Evolutionary conservation across 164 flowering plant species (phyloP).

Genomic region (Chloranthus sessilifolius): DNA sequence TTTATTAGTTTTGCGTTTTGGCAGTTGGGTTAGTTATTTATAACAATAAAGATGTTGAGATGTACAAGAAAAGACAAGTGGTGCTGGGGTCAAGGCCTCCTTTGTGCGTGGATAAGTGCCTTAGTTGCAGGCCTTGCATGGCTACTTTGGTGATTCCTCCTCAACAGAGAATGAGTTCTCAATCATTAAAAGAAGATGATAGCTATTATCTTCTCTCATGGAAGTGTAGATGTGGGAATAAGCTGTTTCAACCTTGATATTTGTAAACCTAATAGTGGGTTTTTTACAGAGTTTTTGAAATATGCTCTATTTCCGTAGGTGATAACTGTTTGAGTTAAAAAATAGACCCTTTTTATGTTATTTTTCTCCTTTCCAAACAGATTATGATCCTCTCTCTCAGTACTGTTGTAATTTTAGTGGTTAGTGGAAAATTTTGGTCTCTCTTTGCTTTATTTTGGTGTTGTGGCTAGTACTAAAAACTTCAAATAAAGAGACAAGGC

Average conservation of each 20-base stretch:
- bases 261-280: no score
- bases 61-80: constrained; percentile 27
- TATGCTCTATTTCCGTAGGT: no score
- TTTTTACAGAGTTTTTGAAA: no score
- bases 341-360: no score
- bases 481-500: no score
- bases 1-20: background rate
- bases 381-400: no score
- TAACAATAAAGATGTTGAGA: constrained; percentile 7
- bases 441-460: no score
- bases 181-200: constrained; percentile 32
- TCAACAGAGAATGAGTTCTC: constrained; percentile 21
- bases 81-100: constrained; percentile 85
- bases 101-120: constrained; percentile 60
- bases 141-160: constrained; percentile 57
- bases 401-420: no score
- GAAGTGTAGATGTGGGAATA: constrained; percentile 74
- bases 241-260: constrained; percentile 16
- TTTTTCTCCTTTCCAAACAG: no score
- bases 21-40: constrained; percentile 15
- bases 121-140: constrained; percentile 66
- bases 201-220: constrained; percentile 71
- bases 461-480: no score
- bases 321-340: no score
- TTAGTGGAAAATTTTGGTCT: no score